A percentile compares a stretch with the other conserved stretches of the same genome.
Conservation (phyloP, 1,284 basidiomycete genomes). For the Prillingera fragicola region DNA sequence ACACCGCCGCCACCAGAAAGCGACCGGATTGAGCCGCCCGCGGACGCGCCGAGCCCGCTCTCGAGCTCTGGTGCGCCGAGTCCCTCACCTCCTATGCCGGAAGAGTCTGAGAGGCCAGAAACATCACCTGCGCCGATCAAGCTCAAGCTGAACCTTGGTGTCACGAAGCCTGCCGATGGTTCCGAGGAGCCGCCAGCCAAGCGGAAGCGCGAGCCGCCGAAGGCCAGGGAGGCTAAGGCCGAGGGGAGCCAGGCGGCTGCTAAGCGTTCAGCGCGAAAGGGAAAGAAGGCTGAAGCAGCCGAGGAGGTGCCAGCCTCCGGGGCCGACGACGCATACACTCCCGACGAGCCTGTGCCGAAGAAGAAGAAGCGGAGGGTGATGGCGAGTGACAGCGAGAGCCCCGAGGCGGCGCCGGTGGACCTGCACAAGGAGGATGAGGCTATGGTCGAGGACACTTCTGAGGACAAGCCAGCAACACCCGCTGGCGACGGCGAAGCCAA, state of each 20-base stretch:
- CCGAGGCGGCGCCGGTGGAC: not conserved
- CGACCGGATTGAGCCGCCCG: no score
- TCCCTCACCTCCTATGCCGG: no score
- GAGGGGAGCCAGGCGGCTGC: no score
- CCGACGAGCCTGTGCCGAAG: not conserved
- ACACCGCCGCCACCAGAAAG: no score
- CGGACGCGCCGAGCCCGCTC: no score
- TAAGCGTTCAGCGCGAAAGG: not conserved
- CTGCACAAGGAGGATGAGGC: not conserved
- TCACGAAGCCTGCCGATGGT: no score
- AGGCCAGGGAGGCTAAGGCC: not conserved
- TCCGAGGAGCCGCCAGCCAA: not conserved
- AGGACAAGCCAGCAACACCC: no score
- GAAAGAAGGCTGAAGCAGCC: not conserved
- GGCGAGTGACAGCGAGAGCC: no score
- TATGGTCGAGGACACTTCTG: not conserved
- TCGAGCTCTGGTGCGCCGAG: no score
- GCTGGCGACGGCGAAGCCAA: conserved; percentile 1
- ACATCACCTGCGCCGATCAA: no score
- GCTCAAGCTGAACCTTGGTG: no score
- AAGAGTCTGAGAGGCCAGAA: no score
- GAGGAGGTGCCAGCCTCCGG: not conserved
- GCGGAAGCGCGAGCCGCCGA: not conserved
- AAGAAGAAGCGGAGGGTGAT: not conserved
- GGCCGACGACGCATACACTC: not conserved